Evolutionary conservation across 768 basidiomycete species (phyloP).

Genomic region (Termitomyces sp.): DNA sequence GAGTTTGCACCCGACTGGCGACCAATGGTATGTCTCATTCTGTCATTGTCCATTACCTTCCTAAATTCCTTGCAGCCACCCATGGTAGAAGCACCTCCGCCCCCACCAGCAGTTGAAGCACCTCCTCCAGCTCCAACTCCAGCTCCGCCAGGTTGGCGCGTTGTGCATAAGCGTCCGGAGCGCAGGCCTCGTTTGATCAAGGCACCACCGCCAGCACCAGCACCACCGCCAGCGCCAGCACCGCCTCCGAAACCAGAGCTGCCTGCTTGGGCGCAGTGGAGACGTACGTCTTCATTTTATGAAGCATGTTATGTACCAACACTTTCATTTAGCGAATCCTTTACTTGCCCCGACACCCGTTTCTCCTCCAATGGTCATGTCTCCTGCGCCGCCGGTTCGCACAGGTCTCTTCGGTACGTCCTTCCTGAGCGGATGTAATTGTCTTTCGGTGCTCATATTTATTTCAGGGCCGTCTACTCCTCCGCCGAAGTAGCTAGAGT

Average conservation of each 20-base stretch:
- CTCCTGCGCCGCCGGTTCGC: constrained; percentile 44
- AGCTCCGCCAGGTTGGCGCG: constrained; percentile 59
- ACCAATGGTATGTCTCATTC: constrained; percentile 39
- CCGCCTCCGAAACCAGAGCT: constrained; percentile 45
- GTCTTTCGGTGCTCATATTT: not conserved
- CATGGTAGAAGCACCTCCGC: constrained; percentile 22
- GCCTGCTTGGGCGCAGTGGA: constrained; percentile 85
- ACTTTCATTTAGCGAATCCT: constrained; percentile 50
- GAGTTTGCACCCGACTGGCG: constrained; percentile 75
- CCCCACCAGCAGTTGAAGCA: constrained; percentile 43
- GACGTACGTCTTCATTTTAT: constrained; percentile 44
- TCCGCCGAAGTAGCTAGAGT: not conserved
- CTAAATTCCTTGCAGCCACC: constrained; percentile 18
- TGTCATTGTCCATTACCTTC: not conserved
- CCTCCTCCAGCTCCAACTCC: constrained; percentile 43
- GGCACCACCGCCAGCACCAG: constrained; percentile 32
- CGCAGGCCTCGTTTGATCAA: constrained; percentile 44
- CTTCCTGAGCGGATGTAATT: not conserved
- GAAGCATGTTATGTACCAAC: not conserved
- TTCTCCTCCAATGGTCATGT: constrained; percentile 26
- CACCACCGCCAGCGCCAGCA: constrained; percentile 32
- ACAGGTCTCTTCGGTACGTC: constrained; percentile 60
- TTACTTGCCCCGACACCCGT: constrained; percentile 45
- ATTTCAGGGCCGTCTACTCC: constrained; percentile 3
- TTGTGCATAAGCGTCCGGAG: constrained; percentile 58